Conservation (phyloP, 306 rosid species). For the Cicer arietinum region DNA sequence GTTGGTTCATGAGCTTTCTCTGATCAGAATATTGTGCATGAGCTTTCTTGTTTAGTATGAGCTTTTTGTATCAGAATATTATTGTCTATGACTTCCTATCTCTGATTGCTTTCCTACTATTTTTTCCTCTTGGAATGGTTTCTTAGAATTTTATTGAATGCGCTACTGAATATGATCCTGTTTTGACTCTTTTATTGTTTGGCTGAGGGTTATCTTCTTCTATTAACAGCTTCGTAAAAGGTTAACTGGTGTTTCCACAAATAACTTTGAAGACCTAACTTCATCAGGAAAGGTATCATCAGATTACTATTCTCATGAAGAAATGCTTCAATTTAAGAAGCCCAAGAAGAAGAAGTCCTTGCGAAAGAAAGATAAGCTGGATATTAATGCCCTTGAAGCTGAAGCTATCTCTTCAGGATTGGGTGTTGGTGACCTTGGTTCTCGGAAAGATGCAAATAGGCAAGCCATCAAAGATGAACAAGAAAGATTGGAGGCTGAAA, state of each 20-base stretch:
- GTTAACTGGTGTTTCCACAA: constrained; percentile 65
- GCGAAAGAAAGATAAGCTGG: constrained; percentile 92
- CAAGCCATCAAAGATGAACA: constrained; percentile 72
- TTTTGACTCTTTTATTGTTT: constrained; percentile 31
- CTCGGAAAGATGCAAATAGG: constrained; percentile 74
- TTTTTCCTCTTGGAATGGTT: constrained; percentile 2
- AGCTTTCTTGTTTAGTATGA: constrained; percentile 24
- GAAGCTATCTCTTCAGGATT: constrained; percentile 92
- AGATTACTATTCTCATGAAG: constrained; percentile 85
- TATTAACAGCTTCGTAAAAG: constrained; percentile 76
- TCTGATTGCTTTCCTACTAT: neutral
- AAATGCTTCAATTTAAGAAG: constrained; percentile 85
- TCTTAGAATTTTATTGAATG: constrained; percentile 25
- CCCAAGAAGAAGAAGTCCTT: constrained; percentile 94
- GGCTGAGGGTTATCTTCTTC: constrained; percentile 27
- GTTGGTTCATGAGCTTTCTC: neutral
- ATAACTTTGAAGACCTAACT: constrained; percentile 72
- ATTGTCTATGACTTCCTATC: constrained; percentile 23
- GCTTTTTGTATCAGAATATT: constrained; percentile 13
- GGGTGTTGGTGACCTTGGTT: constrained; percentile 92
- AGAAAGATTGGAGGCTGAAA: constrained; percentile 79
- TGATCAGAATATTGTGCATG: neutral
- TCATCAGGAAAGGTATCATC: constrained; percentile 68
- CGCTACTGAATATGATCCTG: constrained; percentile 14
- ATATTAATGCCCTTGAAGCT: constrained; percentile 88